Conservation (phyloP, 2,329 filamentous ascomycete species). For the Beauveria asiatica region DNA sequence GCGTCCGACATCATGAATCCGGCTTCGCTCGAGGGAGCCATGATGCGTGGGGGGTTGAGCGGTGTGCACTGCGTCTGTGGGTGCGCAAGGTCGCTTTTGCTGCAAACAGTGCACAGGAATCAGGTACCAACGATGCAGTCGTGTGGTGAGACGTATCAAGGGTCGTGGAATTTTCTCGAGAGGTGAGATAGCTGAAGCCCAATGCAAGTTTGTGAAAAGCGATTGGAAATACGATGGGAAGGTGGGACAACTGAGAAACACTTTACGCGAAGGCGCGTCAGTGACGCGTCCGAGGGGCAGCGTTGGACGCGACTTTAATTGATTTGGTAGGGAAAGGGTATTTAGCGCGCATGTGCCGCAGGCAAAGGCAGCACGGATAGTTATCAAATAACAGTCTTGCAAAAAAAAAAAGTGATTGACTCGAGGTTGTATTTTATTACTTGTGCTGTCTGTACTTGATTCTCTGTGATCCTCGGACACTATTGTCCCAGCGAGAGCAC, state of each 20-base stretch:
- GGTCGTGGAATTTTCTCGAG: neutral
- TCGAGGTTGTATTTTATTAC: neutral
- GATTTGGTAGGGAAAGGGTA: neutral
- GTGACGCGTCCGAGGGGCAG: slow-evolving; percentile 7
- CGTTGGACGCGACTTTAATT: slow-evolving; percentile 10
- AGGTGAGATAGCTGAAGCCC: neutral
- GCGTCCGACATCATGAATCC: slow-evolving; percentile 51
- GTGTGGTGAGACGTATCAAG: neutral
- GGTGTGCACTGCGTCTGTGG: slow-evolving; percentile 1
- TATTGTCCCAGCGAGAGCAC: neutral
- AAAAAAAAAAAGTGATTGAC: neutral
- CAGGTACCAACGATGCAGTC: neutral
- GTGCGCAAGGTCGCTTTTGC: neutral
- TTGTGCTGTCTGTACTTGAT: neutral
- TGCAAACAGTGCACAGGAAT: neutral
- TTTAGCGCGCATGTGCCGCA: neutral
- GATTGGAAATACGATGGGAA: neutral
- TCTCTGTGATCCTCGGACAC: neutral
- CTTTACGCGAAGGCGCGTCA: slow-evolving; percentile 9
- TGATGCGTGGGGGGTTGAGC: slow-evolving; percentile 18
- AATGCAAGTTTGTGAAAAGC: neutral
- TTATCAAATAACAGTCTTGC: neutral
- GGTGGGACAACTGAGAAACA: slow-evolving; percentile 7
- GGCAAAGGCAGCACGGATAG: neutral
- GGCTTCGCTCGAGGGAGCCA: slow-evolving; percentile 48